phyloP scores from a whole-genome alignment of 2,329 filamentous ascomycete genomes.

The Fusarium denticulatum region DNA sequence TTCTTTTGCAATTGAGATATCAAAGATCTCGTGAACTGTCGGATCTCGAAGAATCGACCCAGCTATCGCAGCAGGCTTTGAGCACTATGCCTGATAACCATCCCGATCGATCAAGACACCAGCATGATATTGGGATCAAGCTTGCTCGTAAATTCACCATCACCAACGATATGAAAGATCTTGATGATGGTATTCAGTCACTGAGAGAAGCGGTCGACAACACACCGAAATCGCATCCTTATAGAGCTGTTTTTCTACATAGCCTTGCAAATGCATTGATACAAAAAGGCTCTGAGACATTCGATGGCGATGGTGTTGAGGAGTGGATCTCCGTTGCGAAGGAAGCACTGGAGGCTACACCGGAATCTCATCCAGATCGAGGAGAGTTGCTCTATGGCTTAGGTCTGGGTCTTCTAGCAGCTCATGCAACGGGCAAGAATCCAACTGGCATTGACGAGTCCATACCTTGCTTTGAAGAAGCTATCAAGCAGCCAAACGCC shows the following conservation, averaged over 20 bases:
- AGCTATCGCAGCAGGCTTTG: background rate
- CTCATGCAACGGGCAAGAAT: background rate
- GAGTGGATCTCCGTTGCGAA: background rate
- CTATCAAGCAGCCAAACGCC: background rate
- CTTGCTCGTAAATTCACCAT: background rate
- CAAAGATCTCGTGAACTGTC: background rate
- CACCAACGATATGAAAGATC: background rate
- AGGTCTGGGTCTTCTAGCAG: background rate
- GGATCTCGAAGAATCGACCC: background rate
- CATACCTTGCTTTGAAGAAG: background rate
- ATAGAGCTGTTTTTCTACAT: background rate
- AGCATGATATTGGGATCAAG: background rate
- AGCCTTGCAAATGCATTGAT: background rate
- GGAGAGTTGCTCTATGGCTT: background rate
- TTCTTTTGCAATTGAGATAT: background rate
- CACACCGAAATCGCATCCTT: background rate
- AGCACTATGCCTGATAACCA: background rate
- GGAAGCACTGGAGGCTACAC: background rate
- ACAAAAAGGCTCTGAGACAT: background rate
- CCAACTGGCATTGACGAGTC: background rate
- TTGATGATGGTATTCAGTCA: background rate
- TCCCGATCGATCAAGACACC: background rate
- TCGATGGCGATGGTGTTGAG: background rate
- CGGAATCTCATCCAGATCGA: background rate
- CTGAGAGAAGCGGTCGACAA: background rate